A percentile compares a stretch with the other conserved stretches of the same genome.
phyloP scores from a whole-genome alignment of 306 rosid species.

The Macrotyloma uniflorum region DNA sequence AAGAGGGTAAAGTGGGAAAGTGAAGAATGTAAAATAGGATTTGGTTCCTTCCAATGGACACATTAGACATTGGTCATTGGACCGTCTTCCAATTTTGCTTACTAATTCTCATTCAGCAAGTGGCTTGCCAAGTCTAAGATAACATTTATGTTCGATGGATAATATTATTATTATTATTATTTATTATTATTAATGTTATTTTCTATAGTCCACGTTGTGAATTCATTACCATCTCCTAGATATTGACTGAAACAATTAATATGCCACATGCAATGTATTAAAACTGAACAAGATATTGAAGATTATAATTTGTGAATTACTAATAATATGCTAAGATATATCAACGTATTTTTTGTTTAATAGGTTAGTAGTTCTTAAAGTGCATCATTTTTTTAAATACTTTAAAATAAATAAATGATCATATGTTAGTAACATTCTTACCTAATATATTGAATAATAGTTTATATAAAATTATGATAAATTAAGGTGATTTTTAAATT shows the following conservation, averaged over 20 bases:
- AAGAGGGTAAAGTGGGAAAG: neutral
- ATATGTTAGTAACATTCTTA: neutral
- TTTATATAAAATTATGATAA: neutral
- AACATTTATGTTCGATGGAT: neutral
- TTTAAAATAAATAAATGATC: neutral
- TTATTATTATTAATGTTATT: neutral
- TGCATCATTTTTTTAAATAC: neutral
- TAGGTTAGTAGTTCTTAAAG: neutral
- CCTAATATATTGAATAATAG: neutral
- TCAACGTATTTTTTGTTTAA: neutral
- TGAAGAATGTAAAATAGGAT: slow-evolving; percentile 28
- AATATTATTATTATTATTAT: neutral
- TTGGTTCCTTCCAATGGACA: neutral
- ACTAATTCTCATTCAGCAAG: slow-evolving; percentile 1
- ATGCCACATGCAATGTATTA: neutral
- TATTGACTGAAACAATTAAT: neutral
- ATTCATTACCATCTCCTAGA: neutral
- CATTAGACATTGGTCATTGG: neutral
- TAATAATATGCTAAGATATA: neutral
- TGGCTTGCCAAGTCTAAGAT: neutral
- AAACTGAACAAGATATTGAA: neutral
- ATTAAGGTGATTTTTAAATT: neutral
- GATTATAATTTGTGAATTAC: neutral
- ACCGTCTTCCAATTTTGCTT: neutral
- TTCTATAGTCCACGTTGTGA: neutral